Evolutionary conservation across 2,329 filamentous ascomycete genomes (phyloP).

Genomic region (Alternaria hordeiaustralica): DNA sequence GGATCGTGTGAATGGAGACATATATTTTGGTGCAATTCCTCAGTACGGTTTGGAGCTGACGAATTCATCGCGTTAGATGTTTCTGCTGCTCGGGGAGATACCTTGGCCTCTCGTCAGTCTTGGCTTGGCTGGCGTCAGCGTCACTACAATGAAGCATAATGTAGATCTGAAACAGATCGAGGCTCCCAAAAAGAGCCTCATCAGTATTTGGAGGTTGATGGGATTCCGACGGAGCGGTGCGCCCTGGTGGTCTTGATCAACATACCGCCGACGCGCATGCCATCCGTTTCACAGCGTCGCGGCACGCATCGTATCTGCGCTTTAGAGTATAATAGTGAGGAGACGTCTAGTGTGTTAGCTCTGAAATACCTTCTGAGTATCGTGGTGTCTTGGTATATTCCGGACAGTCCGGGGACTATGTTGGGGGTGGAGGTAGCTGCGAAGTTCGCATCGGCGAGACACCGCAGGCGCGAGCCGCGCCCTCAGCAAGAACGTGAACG

Average conservation of each 20-base stretch:
- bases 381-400: neutral
- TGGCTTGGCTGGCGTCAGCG: neutral
- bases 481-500: neutral
- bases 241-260: neutral
- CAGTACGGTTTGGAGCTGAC: neutral
- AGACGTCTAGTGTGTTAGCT: neutral
- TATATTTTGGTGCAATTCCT: neutral
- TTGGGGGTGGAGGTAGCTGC: neutral
- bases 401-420: neutral
- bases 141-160: neutral
- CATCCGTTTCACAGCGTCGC: neutral
- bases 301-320: neutral
- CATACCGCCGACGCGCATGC: neutral
- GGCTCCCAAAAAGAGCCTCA: neutral
- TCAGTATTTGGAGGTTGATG: neutral
- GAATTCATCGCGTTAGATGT: neutral
- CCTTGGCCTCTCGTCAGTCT: neutral
- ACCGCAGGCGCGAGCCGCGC: neutral
- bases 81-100: conserved; percentile 1
- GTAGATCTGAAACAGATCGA: neutral
- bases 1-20: neutral
- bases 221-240: neutral
- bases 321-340: neutral
- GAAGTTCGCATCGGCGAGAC: neutral
- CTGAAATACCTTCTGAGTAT: neutral